Evolutionary conservation across 768 basidiomycete species (phyloP).

Genomic region (Infundibulicybe gibba): DNA sequence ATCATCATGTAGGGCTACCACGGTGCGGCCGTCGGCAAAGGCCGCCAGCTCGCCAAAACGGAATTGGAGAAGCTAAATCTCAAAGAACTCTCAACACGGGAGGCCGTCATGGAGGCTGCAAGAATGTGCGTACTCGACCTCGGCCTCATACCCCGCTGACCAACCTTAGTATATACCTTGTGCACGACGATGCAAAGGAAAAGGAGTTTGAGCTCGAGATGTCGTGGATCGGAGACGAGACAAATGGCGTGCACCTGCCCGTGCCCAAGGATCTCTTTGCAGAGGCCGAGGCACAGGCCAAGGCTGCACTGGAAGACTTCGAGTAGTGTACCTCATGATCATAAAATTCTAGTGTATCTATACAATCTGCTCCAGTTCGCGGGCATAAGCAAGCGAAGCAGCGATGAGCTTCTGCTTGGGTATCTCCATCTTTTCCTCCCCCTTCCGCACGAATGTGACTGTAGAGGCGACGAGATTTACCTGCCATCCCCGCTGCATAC

Average conservation of each 20-base stretch:
- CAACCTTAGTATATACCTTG: slow-evolving; percentile 80
- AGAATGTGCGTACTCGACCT: slow-evolving; percentile 68
- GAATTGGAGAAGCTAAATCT: slow-evolving; percentile 96
- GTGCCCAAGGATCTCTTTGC: slow-evolving; percentile 83
- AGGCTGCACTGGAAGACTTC: slow-evolving; percentile 71
- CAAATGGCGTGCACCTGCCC: slow-evolving; percentile 70
- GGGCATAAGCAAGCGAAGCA: slow-evolving; percentile 75
- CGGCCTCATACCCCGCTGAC: background rate
- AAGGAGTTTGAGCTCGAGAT: slow-evolving; percentile 98
- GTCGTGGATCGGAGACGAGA: slow-evolving; percentile 92
- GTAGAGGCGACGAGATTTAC: slow-evolving; percentile 66
- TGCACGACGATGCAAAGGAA: slow-evolving; percentile 97
- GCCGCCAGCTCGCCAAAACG: slow-evolving; percentile 96
- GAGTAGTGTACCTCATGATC: slow-evolving; percentile 29
- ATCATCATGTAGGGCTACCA: slow-evolving; percentile 71
- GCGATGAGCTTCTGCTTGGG: slow-evolving; percentile 82
- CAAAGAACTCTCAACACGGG: slow-evolving; percentile 69
- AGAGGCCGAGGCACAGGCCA: slow-evolving; percentile 87
- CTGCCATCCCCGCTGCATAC: slow-evolving; percentile 74
- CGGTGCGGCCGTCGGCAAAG: slow-evolving; percentile 96
- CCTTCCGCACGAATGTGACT: slow-evolving; percentile 78
- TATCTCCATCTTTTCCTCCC: slow-evolving; percentile 81
- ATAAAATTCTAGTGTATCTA: slow-evolving; percentile 29
- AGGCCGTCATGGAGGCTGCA: slow-evolving; percentile 92
- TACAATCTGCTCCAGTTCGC: slow-evolving; percentile 90